These are phyloP conservation scores for Plasmodium knowlesi DNA, from an alignment of 169 alveolate species.

Conservation along the genomic window DNA sequence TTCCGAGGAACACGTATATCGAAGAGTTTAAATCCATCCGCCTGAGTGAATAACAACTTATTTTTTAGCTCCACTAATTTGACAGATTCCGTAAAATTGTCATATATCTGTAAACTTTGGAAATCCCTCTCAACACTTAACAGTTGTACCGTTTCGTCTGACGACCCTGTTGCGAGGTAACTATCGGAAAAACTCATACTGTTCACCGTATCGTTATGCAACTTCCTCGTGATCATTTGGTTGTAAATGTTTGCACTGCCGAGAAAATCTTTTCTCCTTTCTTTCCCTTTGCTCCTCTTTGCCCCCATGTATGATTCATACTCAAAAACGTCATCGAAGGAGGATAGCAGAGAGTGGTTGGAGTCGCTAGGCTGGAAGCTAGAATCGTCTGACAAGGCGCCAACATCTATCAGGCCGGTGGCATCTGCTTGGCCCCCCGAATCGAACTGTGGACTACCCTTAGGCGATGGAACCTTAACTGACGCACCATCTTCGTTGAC, in stretches of 20 bases:
- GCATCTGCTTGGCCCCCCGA: background rate
- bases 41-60: slow-evolving; percentile 17
- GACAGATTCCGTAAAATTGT: slow-evolving; percentile 12
- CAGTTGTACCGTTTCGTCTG: slow-evolving; percentile 82
- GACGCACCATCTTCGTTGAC: background rate
- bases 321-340: slow-evolving; percentile 61
- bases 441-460: too few species aligned
- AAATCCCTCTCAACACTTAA: slow-evolving; percentile 75
- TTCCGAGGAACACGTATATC: slow-evolving; percentile 73
- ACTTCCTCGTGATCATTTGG: slow-evolving; percentile 17
- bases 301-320: background rate
- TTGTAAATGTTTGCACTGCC: background rate
- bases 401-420: background rate
- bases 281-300: background rate
- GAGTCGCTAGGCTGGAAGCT: background rate
- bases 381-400: background rate
- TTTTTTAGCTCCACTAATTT: slow-evolving; percentile 22
- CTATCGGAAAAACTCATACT: slow-evolving; percentile 73
- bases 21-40: slow-evolving; percentile 64
- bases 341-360: background rate
- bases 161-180: slow-evolving; percentile 79
- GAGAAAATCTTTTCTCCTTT: background rate
- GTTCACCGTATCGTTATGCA: slow-evolving; percentile 80
- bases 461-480: background rate
- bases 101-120: slow-evolving; percentile 55